Evolutionary conservation across 768 basidiomycete species (phyloP).

Genomic region (Amanita thiersii): DNA sequence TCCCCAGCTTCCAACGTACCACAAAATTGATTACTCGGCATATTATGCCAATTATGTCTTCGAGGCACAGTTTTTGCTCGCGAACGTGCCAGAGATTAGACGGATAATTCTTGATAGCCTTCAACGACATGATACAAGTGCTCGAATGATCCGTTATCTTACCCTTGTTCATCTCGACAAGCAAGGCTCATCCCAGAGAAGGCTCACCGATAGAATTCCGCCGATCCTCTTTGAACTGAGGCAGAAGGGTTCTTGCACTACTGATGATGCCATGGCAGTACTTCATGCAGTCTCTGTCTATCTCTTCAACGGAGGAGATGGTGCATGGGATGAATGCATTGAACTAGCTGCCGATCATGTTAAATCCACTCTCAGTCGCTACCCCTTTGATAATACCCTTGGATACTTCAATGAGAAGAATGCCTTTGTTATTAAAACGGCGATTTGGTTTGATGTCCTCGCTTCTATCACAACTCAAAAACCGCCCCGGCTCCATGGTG

Average conservation of each 20-base stretch:
- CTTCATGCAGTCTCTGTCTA: constrained; percentile 68
- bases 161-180: background rate
- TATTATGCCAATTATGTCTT: constrained; percentile 7
- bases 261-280: constrained; percentile 74
- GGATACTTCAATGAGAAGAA: constrained; percentile 36
- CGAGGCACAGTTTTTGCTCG: constrained; percentile 5
- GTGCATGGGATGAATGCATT: constrained; percentile 64
- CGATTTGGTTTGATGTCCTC: constrained; percentile 84
- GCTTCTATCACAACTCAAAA: constrained; percentile 64
- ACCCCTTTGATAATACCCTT: constrained; percentile 37
- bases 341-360: constrained; percentile 52
- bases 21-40: background rate
- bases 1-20: background rate
- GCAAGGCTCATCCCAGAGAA: constrained; percentile 1
- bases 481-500: constrained; percentile 46
- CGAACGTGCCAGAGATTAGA: constrained; percentile 1
- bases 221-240: constrained; percentile 3
- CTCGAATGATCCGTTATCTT: constrained; percentile 2
- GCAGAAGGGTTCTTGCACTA: constrained; percentile 19
- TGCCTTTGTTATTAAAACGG: constrained; percentile 74
- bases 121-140: background rate
- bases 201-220: constrained; percentile 4
- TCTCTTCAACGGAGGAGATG: constrained; percentile 71
- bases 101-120: constrained; percentile 1
- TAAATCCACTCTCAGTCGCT: constrained; percentile 24